phyloP scores from a whole-genome alignment of 768 basidiomycete species.

The Artomyces pyxidatus region DNA sequence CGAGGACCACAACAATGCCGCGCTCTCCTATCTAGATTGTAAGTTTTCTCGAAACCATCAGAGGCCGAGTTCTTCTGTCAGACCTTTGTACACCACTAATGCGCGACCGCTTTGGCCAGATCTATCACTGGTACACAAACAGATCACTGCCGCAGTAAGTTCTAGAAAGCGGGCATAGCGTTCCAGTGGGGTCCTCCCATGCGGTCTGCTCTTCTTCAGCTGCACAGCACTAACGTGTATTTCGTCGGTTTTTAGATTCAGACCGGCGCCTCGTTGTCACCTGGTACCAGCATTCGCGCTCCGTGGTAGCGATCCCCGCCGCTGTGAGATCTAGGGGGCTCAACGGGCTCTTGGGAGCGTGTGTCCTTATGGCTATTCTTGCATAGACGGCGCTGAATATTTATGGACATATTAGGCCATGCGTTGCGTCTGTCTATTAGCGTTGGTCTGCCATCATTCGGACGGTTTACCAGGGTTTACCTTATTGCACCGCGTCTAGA shows the following conservation, averaged over 20 bases:
- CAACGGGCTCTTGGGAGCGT: too few relatives aligned
- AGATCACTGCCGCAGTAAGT: constrained; percentile 15
- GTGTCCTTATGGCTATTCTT: too few relatives aligned
- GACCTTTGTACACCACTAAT: not conserved
- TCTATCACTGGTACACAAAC: constrained; percentile 15
- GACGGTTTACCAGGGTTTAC: too few relatives aligned
- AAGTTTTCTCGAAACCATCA: constrained; percentile 22
- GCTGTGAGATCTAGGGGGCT: too few relatives aligned
- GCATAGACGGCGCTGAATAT: too few relatives aligned
- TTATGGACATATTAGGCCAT: too few relatives aligned
- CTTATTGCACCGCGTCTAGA: too few relatives aligned
- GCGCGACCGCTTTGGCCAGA: not conserved
- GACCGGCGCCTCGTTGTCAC: constrained; percentile 5
- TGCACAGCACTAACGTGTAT: not conserved
- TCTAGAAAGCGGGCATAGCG: too few relatives aligned
- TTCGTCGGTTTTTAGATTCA: constrained; percentile 4
- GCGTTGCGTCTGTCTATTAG: too few relatives aligned
- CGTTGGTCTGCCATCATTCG: too few relatives aligned
- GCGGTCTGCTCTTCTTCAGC: too few relatives aligned
- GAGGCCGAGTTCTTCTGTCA: not conserved
- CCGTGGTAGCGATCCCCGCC: constrained; percentile 13
- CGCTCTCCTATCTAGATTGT: constrained; percentile 89
- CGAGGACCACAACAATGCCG: constrained; percentile 96
- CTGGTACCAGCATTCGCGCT: constrained; percentile 9
- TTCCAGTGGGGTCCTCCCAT: too few relatives aligned